phyloP scores from a whole-genome alignment of 2,329 filamentous ascomycete genomes.

The Botryotinia globosa region DNA sequence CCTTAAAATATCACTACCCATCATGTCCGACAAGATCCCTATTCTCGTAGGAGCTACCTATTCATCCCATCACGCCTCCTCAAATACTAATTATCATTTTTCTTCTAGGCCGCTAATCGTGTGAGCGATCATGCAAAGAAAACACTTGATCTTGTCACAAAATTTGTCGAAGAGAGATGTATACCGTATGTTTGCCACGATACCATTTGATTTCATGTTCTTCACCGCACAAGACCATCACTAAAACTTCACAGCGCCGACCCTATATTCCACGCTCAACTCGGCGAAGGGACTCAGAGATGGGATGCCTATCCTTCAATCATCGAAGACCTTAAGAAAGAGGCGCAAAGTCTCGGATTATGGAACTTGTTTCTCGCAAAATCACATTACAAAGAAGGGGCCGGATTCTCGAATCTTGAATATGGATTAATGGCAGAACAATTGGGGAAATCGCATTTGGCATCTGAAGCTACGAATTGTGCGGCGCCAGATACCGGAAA shows the following conservation, averaged over 20 bases:
- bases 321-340: constrained; percentile 84
- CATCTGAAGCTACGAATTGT: constrained; percentile 86
- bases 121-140: constrained; percentile 84
- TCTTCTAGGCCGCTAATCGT: constrained; percentile 39
- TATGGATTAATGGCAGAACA: constrained; percentile 98
- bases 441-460: constrained; percentile 79
- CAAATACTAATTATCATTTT: constrained; percentile 23
- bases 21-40: constrained; percentile 48
- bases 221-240: not conserved
- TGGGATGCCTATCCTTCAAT: constrained; percentile 78
- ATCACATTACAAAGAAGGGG: constrained; percentile 92
- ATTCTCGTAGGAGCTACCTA: constrained; percentile 43
- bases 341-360: constrained; percentile 77
- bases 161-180: constrained; percentile 96
- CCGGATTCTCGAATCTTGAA: constrained; percentile 91
- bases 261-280: constrained; percentile 72
- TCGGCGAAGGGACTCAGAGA: constrained; percentile 69
- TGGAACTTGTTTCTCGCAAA: constrained; percentile 99
- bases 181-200: constrained; percentile 58
- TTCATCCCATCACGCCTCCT: constrained; percentile 5
- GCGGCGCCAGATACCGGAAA: constrained; percentile 90
- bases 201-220: constrained; percentile 17
- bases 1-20: constrained; percentile 20
- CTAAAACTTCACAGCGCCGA: constrained; percentile 59
- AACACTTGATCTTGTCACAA: constrained; percentile 83